phyloP scores from a whole-genome alignment of 345 rosid genomes.

The Camelina neglecta region DNA sequence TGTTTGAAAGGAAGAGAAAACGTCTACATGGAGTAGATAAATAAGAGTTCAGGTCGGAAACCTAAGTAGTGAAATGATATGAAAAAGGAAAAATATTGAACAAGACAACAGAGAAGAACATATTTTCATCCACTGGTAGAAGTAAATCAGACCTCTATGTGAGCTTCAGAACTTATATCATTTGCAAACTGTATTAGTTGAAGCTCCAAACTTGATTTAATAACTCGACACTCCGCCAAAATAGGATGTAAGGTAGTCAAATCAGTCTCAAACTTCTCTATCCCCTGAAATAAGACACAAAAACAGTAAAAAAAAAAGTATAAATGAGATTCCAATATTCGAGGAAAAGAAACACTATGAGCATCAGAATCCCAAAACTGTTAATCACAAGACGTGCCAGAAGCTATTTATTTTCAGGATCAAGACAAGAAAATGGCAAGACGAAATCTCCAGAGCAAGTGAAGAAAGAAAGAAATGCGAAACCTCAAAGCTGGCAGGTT shows the following conservation, averaged over 20 bases:
- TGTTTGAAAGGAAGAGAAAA: constrained; percentile 9
- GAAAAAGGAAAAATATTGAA: background rate
- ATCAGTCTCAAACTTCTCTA: constrained; percentile 70
- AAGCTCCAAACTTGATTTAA: constrained; percentile 84
- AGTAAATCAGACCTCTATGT: constrained; percentile 66
- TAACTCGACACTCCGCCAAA: constrained; percentile 91
- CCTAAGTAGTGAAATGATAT: background rate
- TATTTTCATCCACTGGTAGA: background rate
- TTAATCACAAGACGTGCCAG: constrained; percentile 1
- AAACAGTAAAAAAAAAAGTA: background rate
- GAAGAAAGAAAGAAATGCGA: constrained; percentile 23
- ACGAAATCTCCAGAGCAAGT: constrained; percentile 21
- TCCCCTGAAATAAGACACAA: constrained; percentile 60
- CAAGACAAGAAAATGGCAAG: constrained; percentile 9
- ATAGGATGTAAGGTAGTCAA: constrained; percentile 79
- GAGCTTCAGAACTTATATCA: constrained; percentile 98
- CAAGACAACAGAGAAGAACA: constrained; percentile 4
- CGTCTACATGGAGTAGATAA: background rate
- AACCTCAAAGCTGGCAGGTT: constrained; percentile 89
- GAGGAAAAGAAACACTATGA: constrained; percentile 2
- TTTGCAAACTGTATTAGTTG: constrained; percentile 87
- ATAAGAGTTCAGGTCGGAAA: constrained; percentile 2
- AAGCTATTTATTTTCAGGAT: constrained; percentile 24
- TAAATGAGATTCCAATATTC: constrained; percentile 17
- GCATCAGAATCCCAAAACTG: constrained; percentile 22